Evolutionary conservation across 495 filamentous ascomycete genomes (phyloP).

Genomic region (Evernia prunastri): DNA sequence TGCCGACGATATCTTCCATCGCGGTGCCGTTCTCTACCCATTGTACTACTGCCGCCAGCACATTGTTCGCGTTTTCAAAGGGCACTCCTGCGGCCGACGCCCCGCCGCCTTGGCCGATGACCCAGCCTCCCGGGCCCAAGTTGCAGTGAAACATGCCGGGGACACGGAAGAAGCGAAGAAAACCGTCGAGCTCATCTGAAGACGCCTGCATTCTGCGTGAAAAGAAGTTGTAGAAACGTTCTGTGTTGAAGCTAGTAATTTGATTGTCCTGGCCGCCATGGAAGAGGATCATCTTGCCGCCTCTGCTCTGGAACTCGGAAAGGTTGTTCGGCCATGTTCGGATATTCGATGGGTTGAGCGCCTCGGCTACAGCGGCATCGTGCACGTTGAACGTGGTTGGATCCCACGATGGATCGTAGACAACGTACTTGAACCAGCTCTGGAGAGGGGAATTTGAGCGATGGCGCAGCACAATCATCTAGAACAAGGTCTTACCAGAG

Average conservation of each 20-base stretch:
- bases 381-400: slow-evolving; percentile 35
- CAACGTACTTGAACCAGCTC: slow-evolving; percentile 50
- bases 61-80: slow-evolving; percentile 34
- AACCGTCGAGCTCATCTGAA: slow-evolving; percentile 44
- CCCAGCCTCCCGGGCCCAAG: slow-evolving; percentile 47
- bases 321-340: slow-evolving; percentile 46
- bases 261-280: slow-evolving; percentile 44
- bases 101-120: slow-evolving; percentile 42
- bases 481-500: slow-evolving; percentile 8
- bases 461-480: background rate
- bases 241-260: slow-evolving; percentile 40
- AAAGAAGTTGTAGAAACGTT: slow-evolving; percentile 42
- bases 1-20: slow-evolving; percentile 48
- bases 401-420: slow-evolving; percentile 49
- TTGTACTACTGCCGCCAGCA: slow-evolving; percentile 49
- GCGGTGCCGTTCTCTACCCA: slow-evolving; percentile 56
- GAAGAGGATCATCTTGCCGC: slow-evolving; percentile 47
- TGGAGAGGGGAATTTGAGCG: background rate
- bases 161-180: slow-evolving; percentile 56
- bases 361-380: slow-evolving; percentile 35
- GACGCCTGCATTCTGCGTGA: slow-evolving; percentile 38
- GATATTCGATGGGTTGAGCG: slow-evolving; percentile 44
- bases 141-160: slow-evolving; percentile 51
- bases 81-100: slow-evolving; percentile 32
- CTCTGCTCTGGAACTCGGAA: slow-evolving; percentile 35